Percentiles rank a stretch among this genome's conserved stretches.
phyloP scores from a whole-genome alignment of 495 filamentous ascomycete genomes.

The Cercophora newfieldiana region DNA sequence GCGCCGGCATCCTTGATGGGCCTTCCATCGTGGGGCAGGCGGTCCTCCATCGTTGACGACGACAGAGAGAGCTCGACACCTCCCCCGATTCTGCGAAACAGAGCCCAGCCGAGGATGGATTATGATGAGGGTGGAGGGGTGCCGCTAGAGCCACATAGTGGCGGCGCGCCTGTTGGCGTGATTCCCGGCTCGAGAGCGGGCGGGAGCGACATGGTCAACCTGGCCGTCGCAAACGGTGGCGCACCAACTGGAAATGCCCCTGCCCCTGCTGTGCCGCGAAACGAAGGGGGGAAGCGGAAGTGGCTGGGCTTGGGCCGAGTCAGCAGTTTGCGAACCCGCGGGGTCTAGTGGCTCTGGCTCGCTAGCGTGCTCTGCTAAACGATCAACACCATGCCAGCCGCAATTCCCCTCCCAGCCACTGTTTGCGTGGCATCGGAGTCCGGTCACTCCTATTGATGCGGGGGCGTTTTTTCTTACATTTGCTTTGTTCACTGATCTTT shows the following conservation, averaged over 20 bases:
- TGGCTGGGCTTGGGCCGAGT: conserved; percentile 34
- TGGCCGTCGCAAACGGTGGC: conserved; percentile 18
- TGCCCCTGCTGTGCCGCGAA: not conserved
- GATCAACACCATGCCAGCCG: not conserved
- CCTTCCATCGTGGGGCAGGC: conserved; percentile 32
- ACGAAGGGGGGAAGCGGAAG: conserved; percentile 19
- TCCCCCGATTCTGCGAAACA: conserved; percentile 47
- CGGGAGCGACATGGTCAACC: conserved; percentile 9
- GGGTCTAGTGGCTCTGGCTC: not conserved
- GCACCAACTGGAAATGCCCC: conserved; percentile 27
- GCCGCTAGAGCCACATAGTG: conserved; percentile 12
- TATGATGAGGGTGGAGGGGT: conserved; percentile 27
- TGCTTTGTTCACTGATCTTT: not conserved
- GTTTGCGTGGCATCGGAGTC: not conserved
- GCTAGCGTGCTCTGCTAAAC: not conserved
- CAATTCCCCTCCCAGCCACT: not conserved
- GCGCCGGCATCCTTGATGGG: conserved; percentile 28
- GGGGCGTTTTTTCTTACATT: not conserved
- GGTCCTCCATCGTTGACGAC: conserved; percentile 30
- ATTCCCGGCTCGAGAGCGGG: not conserved
- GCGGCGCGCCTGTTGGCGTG: conserved; percentile 10
- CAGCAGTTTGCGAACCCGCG: conserved; percentile 32
- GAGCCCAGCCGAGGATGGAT: conserved; percentile 22
- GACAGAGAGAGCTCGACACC: conserved; percentile 43
- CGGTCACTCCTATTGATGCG: not conserved